Evolutionary conservation across 2,329 filamentous ascomycete genomes (phyloP).

Genomic region (Trichocomaceae sp.): DNA sequence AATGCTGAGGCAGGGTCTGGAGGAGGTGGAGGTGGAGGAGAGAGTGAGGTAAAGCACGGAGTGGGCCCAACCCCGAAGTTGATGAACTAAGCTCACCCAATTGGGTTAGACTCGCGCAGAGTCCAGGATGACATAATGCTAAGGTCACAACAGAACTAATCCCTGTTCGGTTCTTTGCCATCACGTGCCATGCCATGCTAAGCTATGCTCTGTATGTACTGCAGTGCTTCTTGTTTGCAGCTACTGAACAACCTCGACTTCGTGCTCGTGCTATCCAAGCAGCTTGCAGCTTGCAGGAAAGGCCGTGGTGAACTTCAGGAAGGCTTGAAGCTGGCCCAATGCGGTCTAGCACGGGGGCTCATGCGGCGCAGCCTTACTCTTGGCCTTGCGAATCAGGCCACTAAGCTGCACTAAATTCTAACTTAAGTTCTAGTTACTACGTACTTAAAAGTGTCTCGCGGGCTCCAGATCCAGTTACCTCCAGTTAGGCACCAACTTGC

Average conservation of each 20-base stretch:
- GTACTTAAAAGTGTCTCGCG: not conserved
- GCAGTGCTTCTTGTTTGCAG: not conserved
- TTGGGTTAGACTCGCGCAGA: too few species aligned
- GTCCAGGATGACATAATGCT: conserved; percentile 9
- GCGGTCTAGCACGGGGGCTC: conserved; percentile 5
- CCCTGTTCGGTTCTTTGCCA: too few species aligned
- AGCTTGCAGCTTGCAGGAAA: not conserved
- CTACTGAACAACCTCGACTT: not conserved
- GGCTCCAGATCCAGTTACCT: not conserved
- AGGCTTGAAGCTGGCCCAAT: conserved; percentile 11
- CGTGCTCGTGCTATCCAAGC: not conserved
- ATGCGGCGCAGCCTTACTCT: not conserved
- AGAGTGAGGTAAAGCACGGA: not conserved
- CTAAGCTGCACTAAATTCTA: not conserved
- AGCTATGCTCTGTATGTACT: too few species aligned
- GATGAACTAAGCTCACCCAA: too few species aligned
- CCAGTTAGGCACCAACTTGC: not conserved
- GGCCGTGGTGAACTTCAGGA: conserved; percentile 3
- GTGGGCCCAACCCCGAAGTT: not conserved
- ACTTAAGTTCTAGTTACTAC: too few species aligned
- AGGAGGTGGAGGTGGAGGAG: not conserved
- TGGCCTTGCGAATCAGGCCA: not conserved
- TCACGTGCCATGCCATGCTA: not conserved
- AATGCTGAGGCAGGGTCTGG: not conserved
- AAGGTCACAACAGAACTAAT: too few species aligned